Percentiles rank a stretch among this genome's conserved stretches.
Evolutionary conservation across 2,329 filamentous ascomycete species (phyloP).

Genomic region (Cercospora berteroae): DNA sequence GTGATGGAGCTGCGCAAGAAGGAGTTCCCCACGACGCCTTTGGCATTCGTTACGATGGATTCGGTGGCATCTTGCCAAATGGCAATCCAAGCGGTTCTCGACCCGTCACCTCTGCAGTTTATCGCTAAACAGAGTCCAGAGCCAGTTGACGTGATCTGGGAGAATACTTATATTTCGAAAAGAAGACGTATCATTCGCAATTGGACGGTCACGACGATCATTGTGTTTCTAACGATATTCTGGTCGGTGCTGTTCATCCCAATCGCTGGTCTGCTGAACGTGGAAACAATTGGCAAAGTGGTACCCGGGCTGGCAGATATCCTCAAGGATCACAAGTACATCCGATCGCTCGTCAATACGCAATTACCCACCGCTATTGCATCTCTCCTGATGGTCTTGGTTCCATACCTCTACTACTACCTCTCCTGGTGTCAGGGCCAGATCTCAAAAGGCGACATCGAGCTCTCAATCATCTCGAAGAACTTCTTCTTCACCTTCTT

Average conservation of each 20-base stretch:
- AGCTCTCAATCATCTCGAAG: constrained; percentile 92
- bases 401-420: constrained; percentile 93
- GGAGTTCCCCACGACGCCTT: constrained; percentile 72
- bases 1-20: constrained; percentile 69
- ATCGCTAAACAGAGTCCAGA: constrained; percentile 83
- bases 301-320: constrained; percentile 67
- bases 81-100: constrained; percentile 91
- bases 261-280: constrained; percentile 74
- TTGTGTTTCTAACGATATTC: constrained; percentile 77
- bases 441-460: constrained; percentile 91
- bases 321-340: constrained; percentile 66
- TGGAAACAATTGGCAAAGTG: constrained; percentile 73
- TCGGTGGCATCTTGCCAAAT: constrained; percentile 89
- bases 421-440: constrained; percentile 89
- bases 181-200: constrained; percentile 70
- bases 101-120: constrained; percentile 81
- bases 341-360: constrained; percentile 77
- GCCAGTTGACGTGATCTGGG: constrained; percentile 91
- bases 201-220: constrained; percentile 80
- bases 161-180: constrained; percentile 81
- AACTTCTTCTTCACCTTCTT: constrained; percentile 99
- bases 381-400: constrained; percentile 81
- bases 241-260: constrained; percentile 82
- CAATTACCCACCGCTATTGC: constrained; percentile 82
- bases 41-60: constrained; percentile 97